Conservation (phyloP, 208 protist genomes). For the Wallacemonas collosoma region DNA sequence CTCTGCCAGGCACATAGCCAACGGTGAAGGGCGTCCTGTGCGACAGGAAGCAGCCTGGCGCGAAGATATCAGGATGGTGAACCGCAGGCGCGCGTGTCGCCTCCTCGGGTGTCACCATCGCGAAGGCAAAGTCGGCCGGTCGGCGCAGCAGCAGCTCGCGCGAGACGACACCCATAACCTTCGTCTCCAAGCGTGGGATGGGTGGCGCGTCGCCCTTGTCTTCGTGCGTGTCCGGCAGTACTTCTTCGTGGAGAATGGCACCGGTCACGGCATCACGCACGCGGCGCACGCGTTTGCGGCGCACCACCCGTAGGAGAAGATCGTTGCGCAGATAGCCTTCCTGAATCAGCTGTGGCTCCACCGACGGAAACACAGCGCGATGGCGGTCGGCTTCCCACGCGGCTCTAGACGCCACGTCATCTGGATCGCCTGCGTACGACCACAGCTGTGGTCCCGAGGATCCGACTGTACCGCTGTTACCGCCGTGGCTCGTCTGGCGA, state of each 20-base stretch:
- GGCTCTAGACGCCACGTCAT: neutral
- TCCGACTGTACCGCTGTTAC: neutral
- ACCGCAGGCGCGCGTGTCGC: slow-evolving; percentile 29
- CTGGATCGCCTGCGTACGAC: slow-evolving; percentile 12
- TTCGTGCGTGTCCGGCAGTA: slow-evolving; percentile 15
- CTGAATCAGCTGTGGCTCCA: slow-evolving; percentile 69
- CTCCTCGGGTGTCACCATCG: slow-evolving; percentile 43
- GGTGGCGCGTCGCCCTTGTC: neutral
- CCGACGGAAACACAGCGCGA: slow-evolving; percentile 70
- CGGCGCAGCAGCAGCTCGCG: slow-evolving; percentile 63
- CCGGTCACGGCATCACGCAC: slow-evolving; percentile 51
- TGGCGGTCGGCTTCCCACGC: slow-evolving; percentile 19
- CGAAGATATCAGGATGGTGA: slow-evolving; percentile 62
- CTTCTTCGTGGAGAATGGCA: slow-evolving; percentile 46
- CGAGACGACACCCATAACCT: slow-evolving; percentile 77
- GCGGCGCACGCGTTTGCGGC: slow-evolving; percentile 43
- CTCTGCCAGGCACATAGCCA: slow-evolving; percentile 47
- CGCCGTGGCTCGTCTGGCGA: neutral
- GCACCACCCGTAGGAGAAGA: slow-evolving; percentile 58
- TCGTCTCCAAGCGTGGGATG: slow-evolving; percentile 22
- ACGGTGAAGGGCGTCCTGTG: slow-evolving; percentile 49
- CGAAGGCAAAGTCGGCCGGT: slow-evolving; percentile 79
- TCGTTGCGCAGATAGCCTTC: slow-evolving; percentile 80
- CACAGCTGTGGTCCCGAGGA: neutral
- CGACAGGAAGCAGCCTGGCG: slow-evolving; percentile 57